Conservation (phyloP, 371 early-diverging fungal genomes). For the Lichtheimia ramosa region DNA sequence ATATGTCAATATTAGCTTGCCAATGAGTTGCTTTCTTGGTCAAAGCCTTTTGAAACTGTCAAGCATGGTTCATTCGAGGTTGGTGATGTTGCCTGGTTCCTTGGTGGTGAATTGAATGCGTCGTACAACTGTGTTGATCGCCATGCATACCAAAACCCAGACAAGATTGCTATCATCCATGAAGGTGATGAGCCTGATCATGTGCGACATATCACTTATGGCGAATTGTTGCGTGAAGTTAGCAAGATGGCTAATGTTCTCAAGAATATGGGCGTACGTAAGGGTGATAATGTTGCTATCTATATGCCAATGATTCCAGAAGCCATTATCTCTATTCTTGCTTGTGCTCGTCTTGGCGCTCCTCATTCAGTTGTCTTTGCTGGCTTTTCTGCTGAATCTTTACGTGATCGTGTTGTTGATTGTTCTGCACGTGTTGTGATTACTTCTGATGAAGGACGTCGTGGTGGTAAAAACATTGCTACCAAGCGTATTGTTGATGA, state of each 20-base stretch:
- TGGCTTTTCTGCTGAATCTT: slow-evolving; percentile 88
- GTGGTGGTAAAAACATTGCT: slow-evolving; percentile 89
- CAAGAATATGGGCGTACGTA: slow-evolving; percentile 74
- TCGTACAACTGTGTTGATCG: slow-evolving; percentile 98
- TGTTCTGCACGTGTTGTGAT: slow-evolving; percentile 78
- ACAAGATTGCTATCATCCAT: slow-evolving; percentile 83
- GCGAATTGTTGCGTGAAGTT: slow-evolving; percentile 79
- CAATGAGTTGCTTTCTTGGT: slow-evolving; percentile 73
- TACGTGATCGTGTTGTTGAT: slow-evolving; percentile 83
- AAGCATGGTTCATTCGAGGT: slow-evolving; percentile 62
- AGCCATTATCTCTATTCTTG: slow-evolving; percentile 88
- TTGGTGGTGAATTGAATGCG: slow-evolving; percentile 92
- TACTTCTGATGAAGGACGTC: slow-evolving; percentile 85
- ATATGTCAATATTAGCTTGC: slow-evolving; percentile 54
- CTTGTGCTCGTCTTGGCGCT: slow-evolving; percentile 95
- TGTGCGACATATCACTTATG: slow-evolving; percentile 78
- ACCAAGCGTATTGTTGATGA: slow-evolving; percentile 93
- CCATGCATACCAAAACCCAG: slow-evolving; percentile 74
- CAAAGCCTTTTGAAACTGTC: slow-evolving; percentile 73
- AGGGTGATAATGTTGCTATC: slow-evolving; percentile 93
- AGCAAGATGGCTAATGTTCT: slow-evolving; percentile 83
- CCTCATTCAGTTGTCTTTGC: slow-evolving; percentile 93
- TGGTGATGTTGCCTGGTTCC: slow-evolving; percentile 93
- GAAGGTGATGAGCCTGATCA: slow-evolving; percentile 88
- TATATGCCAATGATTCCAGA: slow-evolving; percentile 99